A percentile compares a stretch with the other conserved stretches of the same genome.
These are phyloP conservation scores for Pythium sp. DNA, from an alignment of 352 stramenopile species.

Conservation along the genomic window DNA sequence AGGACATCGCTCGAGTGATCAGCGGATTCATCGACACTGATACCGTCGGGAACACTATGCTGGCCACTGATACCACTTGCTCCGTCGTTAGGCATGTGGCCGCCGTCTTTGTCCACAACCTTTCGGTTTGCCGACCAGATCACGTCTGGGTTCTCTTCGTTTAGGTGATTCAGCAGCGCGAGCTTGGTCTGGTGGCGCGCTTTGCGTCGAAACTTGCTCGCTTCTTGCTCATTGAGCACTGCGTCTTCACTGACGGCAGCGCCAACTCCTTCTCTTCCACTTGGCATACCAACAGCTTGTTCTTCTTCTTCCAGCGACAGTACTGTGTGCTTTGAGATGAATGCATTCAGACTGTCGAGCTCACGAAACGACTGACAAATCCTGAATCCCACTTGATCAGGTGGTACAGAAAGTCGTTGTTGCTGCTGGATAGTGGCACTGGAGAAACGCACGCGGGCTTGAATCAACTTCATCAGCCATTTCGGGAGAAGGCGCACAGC, in stretches of 20 bases:
- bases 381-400: not conserved
- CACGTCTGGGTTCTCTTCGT: constrained; percentile 34
- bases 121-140: constrained; percentile 57
- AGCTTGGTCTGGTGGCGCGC: constrained; percentile 61
- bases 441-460: constrained; percentile 2
- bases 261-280: not conserved
- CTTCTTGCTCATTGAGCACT: constrained; percentile 18
- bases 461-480: constrained; percentile 3
- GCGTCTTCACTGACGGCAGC: constrained; percentile 22
- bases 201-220: constrained; percentile 58
- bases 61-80: not conserved
- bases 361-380: constrained; percentile 23
- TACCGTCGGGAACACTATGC: not conserved
- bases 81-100: not conserved
- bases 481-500: not conserved
- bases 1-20: not conserved
- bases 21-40: not conserved
- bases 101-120: not conserved
- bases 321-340: constrained; percentile 22
- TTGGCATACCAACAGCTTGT: not conserved
- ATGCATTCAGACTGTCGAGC: constrained; percentile 28
- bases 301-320: constrained; percentile 10
- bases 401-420: not conserved
- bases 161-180: constrained; percentile 38
- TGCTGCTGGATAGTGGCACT: not conserved